Evolutionary conservation across 192 early-diverging fungal genomes (phyloP).

Genomic region (Linnemannia exigua): DNA sequence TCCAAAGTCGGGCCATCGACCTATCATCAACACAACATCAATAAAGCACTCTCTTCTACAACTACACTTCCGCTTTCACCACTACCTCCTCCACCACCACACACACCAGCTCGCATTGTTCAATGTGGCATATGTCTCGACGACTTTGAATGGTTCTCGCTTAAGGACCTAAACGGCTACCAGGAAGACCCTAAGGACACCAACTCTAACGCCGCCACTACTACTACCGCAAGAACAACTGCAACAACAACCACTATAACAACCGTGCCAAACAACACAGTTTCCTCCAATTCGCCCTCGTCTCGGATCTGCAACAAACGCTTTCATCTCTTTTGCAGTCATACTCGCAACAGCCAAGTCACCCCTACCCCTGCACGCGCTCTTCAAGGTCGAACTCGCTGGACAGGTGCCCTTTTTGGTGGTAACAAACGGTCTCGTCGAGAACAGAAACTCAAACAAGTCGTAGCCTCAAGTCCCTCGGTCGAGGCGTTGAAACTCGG

Average conservation of each 20-base stretch:
- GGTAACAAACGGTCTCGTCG: neutral
- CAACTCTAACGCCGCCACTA: neutral
- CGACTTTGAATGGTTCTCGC: conserved; percentile 30
- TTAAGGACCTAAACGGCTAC: neutral
- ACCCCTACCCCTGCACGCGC: neutral
- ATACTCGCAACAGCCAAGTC: neutral
- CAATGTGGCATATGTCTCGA: conserved; percentile 22
- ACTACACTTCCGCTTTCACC: too few species aligned
- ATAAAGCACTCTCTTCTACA: neutral
- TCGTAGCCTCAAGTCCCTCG: neutral
- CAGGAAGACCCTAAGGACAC: neutral
- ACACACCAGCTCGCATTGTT: neutral
- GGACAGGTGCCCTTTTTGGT: neutral
- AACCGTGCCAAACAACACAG: too few species aligned
- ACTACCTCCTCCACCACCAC: neutral
- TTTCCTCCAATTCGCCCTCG: neutral
- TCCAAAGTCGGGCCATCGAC: conserved; percentile 6
- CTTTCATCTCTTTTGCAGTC: neutral
- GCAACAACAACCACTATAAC: too few species aligned
- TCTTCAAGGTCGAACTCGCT: neutral
- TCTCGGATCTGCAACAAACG: neutral
- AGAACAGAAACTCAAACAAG: neutral
- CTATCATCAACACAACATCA: neutral
- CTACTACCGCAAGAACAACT: too few species aligned
- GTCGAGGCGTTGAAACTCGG: neutral